These are phyloP conservation scores for Acorus gramineus DNA, from an alignment of 106 monocot genomes.

Conservation along the genomic window DNA sequence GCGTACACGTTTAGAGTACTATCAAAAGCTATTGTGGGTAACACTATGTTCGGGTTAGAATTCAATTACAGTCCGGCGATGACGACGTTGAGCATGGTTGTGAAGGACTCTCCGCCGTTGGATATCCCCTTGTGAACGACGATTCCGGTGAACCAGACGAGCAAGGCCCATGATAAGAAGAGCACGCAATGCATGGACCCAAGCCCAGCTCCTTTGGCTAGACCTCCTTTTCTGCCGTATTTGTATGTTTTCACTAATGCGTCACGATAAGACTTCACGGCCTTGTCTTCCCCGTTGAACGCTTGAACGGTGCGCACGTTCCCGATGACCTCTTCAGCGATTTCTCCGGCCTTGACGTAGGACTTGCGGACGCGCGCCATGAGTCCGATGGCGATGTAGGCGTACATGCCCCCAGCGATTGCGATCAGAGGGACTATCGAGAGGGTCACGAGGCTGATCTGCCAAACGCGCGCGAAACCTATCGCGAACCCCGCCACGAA, in stretches of 20 bases:
- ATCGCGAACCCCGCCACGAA: constrained; percentile 85
- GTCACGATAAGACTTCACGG: constrained; percentile 41
- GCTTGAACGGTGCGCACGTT: constrained; percentile 93
- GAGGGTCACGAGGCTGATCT: constrained; percentile 97
- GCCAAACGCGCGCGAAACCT: constrained; percentile 84
- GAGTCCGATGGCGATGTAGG: constrained; percentile 77
- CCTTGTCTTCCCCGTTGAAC: constrained; percentile 93
- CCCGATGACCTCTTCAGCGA: constrained; percentile 91
- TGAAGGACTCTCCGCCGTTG: constrained; percentile 93
- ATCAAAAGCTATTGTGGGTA: too few species aligned
- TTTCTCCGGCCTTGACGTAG: constrained; percentile 88
- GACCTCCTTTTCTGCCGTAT: constrained; percentile 78
- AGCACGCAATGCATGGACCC: constrained; percentile 81
- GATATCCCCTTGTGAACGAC: constrained; percentile 72
- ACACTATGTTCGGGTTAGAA: too few species aligned
- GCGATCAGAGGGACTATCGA: constrained; percentile 95
- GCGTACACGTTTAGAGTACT: too few species aligned
- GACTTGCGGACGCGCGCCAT: constrained; percentile 89
- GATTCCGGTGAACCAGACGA: constrained; percentile 89
- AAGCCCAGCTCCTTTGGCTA: constrained; percentile 85
- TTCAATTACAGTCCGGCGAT: constrained; percentile 72
- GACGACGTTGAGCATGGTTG: constrained; percentile 99
- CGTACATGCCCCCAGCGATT: constrained; percentile 80
- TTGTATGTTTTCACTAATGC: constrained; percentile 63
- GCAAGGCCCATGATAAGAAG: constrained; percentile 91